These are phyloP conservation scores for Fusarium sp. DNA, from an alignment of 2,329 filamentous ascomycete genomes.

Conservation along the genomic window DNA sequence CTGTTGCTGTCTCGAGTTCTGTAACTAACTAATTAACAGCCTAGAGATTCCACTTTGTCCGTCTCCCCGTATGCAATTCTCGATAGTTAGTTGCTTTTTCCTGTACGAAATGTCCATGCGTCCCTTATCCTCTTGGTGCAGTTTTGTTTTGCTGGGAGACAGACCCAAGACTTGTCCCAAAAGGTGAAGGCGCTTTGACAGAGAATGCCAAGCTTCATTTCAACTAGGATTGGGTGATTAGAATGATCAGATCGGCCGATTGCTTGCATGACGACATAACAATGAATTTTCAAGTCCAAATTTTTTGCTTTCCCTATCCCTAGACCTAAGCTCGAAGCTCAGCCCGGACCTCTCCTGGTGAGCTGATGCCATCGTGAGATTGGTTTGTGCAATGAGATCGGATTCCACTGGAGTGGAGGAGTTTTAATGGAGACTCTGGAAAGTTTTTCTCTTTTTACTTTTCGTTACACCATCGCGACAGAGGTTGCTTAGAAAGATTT, in stretches of 20 bases:
- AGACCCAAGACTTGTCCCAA: slow-evolving; percentile 27
- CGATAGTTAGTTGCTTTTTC: slow-evolving; percentile 15
- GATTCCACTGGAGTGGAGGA: slow-evolving; percentile 35
- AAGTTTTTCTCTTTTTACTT: not conserved
- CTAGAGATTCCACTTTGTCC: slow-evolving; percentile 1
- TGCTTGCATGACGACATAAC: slow-evolving; percentile 37
- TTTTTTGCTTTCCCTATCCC: slow-evolving; percentile 9
- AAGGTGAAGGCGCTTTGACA: slow-evolving; percentile 26
- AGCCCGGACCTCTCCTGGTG: slow-evolving; percentile 16
- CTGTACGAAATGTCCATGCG: not conserved
- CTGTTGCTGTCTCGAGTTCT: not conserved
- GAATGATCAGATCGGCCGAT: slow-evolving; percentile 41
- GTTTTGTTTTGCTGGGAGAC: slow-evolving; percentile 2
- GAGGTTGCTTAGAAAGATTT: slow-evolving; percentile 2
- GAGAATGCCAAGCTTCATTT: slow-evolving; percentile 42
- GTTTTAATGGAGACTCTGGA: not conserved
- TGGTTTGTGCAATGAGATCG: slow-evolving; percentile 41
- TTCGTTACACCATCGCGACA: slow-evolving; percentile 9
- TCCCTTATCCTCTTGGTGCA: not conserved
- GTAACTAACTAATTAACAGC: not conserved
- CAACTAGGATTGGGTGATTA: slow-evolving; percentile 18
- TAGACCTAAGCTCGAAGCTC: slow-evolving; percentile 18
- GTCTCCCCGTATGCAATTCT: slow-evolving; percentile 21
- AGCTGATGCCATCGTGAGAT: slow-evolving; percentile 46
- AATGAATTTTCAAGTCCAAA: slow-evolving; percentile 11